These are phyloP conservation scores for Fraxinus baroniana DNA, from an alignment of 305 asterid species.

Conservation along the genomic window DNA sequence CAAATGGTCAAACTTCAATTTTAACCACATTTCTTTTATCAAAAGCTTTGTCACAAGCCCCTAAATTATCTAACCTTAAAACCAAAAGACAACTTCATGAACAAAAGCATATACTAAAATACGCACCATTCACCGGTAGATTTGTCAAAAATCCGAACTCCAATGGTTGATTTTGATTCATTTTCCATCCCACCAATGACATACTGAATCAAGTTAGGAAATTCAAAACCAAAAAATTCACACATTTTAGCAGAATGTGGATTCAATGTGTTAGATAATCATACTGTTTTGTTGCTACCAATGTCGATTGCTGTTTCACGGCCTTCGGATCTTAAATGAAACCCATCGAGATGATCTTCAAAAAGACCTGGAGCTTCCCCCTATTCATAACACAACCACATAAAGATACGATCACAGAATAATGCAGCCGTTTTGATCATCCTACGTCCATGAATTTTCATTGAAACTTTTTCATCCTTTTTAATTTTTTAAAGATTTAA, in stretches of 20 bases:
- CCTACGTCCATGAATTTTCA: neutral
- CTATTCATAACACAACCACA: slow-evolving; percentile 36
- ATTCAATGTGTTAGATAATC: slow-evolving; percentile 25
- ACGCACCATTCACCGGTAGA: slow-evolving; percentile 58
- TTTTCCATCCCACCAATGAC: slow-evolving; percentile 53
- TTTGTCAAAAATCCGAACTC: slow-evolving; percentile 50
- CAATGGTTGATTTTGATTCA: slow-evolving; percentile 43
- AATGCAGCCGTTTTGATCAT: slow-evolving; percentile 11
- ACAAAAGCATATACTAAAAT: slow-evolving; percentile 5
- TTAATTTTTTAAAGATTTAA: neutral
- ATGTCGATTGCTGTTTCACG: slow-evolving; percentile 37
- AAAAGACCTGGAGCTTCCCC: slow-evolving; percentile 88
- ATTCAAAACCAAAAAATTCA: slow-evolving; percentile 23
- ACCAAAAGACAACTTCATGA: neutral
- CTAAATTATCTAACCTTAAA: neutral
- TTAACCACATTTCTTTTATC: neutral
- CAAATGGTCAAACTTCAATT: neutral
- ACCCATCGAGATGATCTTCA: slow-evolving; percentile 47
- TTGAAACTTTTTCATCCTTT: neutral
- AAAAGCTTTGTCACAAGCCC: neutral
- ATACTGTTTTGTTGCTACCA: slow-evolving; percentile 59
- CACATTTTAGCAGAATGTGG: slow-evolving; percentile 21
- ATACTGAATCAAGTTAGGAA: slow-evolving; percentile 51
- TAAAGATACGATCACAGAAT: slow-evolving; percentile 24
- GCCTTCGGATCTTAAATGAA: slow-evolving; percentile 44